Evolutionary conservation across 2,329 filamentous ascomycete genomes (phyloP).

Genomic region (Hymenoscyphus infarciens): DNA sequence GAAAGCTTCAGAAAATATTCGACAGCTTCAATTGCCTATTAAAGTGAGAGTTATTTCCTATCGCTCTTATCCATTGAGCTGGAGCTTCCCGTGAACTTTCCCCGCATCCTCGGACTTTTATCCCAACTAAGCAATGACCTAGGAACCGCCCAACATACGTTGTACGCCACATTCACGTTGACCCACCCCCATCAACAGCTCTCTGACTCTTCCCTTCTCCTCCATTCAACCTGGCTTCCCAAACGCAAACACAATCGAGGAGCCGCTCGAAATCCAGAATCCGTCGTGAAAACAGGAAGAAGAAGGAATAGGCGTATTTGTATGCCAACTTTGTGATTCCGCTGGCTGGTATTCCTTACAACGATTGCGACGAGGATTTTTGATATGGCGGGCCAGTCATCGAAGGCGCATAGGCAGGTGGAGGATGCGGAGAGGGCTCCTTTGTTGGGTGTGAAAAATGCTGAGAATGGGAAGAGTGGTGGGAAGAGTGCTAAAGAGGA

Average conservation of each 20-base stretch:
- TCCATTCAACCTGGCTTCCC: constrained; percentile 15
- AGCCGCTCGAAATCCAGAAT: constrained; percentile 11
- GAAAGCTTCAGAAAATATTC: too few species aligned
- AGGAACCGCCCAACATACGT: neutral
- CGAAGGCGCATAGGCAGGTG: constrained; percentile 10
- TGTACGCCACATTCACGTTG: neutral
- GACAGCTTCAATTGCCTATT: neutral
- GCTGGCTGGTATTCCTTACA: constrained; percentile 21
- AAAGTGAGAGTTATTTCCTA: neutral
- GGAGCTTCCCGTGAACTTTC: neutral
- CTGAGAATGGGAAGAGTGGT: constrained; percentile 1
- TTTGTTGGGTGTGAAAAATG: constrained; percentile 20
- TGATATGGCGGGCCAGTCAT: constrained; percentile 25
- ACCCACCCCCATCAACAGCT: neutral
- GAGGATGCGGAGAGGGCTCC: constrained; percentile 24
- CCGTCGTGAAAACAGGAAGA: constrained; percentile 6
- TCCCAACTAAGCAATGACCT: neutral
- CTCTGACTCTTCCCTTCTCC: neutral
- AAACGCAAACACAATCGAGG: constrained; percentile 9
- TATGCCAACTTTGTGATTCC: constrained; percentile 24
- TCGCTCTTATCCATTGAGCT: neutral
- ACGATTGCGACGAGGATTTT: constrained; percentile 21
- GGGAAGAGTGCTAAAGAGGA: neutral
- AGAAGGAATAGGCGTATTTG: constrained; percentile 7
- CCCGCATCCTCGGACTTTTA: neutral